Percentiles rank a stretch among this genome's conserved stretches.
phyloP scores from a whole-genome alignment of 1,284 basidiomycete genomes.

The Rhodofomes roseus region DNA sequence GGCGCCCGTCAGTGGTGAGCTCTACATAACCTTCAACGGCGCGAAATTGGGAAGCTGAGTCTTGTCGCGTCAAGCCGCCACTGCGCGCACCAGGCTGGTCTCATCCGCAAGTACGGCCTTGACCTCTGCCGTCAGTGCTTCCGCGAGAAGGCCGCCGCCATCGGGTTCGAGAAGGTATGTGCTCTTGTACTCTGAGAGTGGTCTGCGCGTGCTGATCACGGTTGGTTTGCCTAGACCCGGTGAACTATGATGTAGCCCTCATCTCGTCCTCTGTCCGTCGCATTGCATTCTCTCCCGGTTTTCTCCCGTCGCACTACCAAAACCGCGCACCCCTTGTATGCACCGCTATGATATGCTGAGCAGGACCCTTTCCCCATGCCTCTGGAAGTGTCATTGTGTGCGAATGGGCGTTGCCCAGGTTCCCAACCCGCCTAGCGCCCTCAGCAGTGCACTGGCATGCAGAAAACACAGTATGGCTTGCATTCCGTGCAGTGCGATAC shows the following conservation, averaged over 20 bases:
- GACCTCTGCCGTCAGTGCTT: slow-evolving; percentile 98
- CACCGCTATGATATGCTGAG: slow-evolving; percentile 24
- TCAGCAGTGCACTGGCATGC: too few relatives aligned
- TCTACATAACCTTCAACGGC: not conserved
- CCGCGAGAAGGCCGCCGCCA: slow-evolving; percentile 91
- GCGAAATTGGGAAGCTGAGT: slow-evolving; percentile 1
- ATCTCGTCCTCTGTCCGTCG: slow-evolving; percentile 10
- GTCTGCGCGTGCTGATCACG: not conserved
- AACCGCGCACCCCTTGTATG: slow-evolving; percentile 21
- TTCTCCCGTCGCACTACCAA: slow-evolving; percentile 7
- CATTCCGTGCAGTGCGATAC: not conserved
- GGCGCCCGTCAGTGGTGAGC: slow-evolving; percentile 90
- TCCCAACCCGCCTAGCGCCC: too few relatives aligned
- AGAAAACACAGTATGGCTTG: not conserved
- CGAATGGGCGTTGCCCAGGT: not conserved
- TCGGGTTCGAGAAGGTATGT: slow-evolving; percentile 91
- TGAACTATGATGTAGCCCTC: slow-evolving; percentile 11
- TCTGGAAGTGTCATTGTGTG: not conserved
- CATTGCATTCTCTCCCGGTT: slow-evolving; percentile 7
- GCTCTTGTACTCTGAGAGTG: not conserved
- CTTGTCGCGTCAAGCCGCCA: slow-evolving; percentile 63
- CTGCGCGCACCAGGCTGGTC: slow-evolving; percentile 94
- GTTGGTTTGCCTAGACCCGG: slow-evolving; percentile 15
- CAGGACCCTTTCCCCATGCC: slow-evolving; percentile 8
- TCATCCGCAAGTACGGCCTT: slow-evolving; percentile 93